Percentiles rank a stretch among this genome's conserved stretches.
phyloP scores from a whole-genome alignment of 2,329 filamentous ascomycete species.

The Blastomyces emzantsi region DNA sequence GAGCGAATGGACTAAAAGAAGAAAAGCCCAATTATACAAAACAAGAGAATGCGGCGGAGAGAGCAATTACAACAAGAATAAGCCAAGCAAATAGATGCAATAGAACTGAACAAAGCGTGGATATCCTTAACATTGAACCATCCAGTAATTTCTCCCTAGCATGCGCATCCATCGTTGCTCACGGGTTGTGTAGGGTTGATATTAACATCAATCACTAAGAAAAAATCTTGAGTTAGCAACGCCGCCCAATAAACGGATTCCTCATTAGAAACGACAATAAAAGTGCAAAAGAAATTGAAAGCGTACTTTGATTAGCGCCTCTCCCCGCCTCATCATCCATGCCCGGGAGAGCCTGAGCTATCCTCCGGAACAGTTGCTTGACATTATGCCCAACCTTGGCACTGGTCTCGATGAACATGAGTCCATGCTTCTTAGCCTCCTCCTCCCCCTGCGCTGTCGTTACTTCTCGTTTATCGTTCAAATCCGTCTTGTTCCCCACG shows the following conservation, averaged over 20 bases:
- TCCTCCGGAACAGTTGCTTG: constrained; percentile 93
- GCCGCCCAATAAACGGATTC: background rate
- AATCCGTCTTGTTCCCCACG: constrained; percentile 97
- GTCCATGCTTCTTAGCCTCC: constrained; percentile 92
- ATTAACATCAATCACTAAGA: constrained; percentile 82
- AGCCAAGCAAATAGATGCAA: background rate
- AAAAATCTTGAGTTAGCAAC: constrained; percentile 21
- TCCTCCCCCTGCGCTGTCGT: constrained; percentile 95
- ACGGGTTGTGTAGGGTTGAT: constrained; percentile 60
- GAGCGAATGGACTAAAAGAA: background rate
- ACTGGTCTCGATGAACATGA: constrained; percentile 99
- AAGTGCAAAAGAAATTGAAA: background rate
- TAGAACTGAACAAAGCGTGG: background rate
- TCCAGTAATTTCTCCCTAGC: constrained; percentile 35
- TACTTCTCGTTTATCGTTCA: constrained; percentile 97
- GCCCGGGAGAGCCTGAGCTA: constrained; percentile 92
- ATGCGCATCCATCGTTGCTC: constrained; percentile 65
- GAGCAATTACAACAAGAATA: background rate
- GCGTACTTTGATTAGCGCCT: constrained; percentile 70
- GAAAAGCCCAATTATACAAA: background rate
- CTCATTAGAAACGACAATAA: background rate
- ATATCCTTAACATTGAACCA: constrained; percentile 11
- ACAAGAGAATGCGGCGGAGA: background rate
- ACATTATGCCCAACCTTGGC: constrained; percentile 98
- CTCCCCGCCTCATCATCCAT: constrained; percentile 88